Base-by-base conservation (phyloP, 2,329 filamentous ascomycete species). In the Chaetomiaceae sp. region DNA sequence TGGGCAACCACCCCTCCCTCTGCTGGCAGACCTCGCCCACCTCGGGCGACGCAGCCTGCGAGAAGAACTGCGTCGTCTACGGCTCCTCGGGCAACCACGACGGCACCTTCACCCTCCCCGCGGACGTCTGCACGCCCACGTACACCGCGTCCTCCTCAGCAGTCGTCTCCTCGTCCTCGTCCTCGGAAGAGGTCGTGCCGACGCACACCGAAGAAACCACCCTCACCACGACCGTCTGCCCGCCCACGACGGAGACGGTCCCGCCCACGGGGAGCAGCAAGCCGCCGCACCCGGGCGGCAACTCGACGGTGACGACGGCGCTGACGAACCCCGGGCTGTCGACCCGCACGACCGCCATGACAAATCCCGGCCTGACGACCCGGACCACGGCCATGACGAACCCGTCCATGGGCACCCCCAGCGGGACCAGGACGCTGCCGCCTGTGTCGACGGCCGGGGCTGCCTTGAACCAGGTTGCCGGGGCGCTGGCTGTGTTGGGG, bases 51-150 rank as follows among this genome's bases (percentile, higher is more conserved):
- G 76, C 75, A 42, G 73, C 70, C 49, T 79, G 76, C 63, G 66
- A 69, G 58, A 77, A 75, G 70, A 75, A 75, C 65, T 76, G 74
- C 58, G 65, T 77, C 33, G 73, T 77, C 42, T 74, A 77, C 56
- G 70, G 67, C 30, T 9, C 34, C 14, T 33, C 36, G 16, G 43
- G 43, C 25, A 20, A 32, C 25, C 46, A 33, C 18, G 56, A 61
- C 1, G 58, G 54, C 52, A 60, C 57, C 48, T 50, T 46, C 46
- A 72, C 69, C 23, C 68, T 75, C 8, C 64, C 69, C 4, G 54
- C 65, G 3, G 13, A n/a, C 3, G 27, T 34, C 29, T 73, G 72
- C 65, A 66, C 62, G 9, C 67, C 70, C 18, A 65, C 49, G 11
- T 59, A 20, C 44, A 40, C 47, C 20, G 34, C 44, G 10, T 33